phyloP scores from a whole-genome alignment of 225 moss, liverwort and hornwort species.

The Sphagnum contortum region DNA sequence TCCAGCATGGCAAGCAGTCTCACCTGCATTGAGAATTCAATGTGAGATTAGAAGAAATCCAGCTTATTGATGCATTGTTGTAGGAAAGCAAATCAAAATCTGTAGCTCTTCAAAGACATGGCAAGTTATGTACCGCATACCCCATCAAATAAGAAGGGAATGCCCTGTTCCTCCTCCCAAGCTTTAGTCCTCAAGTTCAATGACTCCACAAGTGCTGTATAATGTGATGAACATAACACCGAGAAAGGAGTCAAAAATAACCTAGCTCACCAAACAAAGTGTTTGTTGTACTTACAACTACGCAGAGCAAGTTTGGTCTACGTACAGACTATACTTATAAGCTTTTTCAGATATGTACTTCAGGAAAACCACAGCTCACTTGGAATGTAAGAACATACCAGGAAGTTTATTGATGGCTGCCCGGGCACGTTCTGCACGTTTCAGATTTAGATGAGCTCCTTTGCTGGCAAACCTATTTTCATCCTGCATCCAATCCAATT shows the following conservation, averaged over 20 bases:
- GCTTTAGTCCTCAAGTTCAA: constrained; percentile 35
- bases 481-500: constrained; percentile 12
- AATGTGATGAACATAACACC: neutral
- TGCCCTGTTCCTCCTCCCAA: constrained; percentile 48
- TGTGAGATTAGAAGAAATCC: neutral
- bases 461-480: constrained; percentile 50
- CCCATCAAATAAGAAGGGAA: constrained; percentile 45
- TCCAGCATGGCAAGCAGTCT: constrained; percentile 44
- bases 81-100: neutral
- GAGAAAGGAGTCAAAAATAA: too few species aligned
- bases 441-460: constrained; percentile 46
- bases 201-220: constrained; percentile 40
- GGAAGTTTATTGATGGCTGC: constrained; percentile 45
- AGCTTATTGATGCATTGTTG: too few species aligned
- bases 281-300: too few species aligned
- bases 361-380: too few species aligned
- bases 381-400: constrained; percentile 7
- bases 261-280: too few species aligned
- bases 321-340: neutral
- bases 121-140: constrained; percentile 2
- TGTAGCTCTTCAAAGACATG: neutral
- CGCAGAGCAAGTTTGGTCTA: too few species aligned
- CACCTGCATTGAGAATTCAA: constrained; percentile 16
- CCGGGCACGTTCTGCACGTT: constrained; percentile 45
- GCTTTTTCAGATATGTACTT: too few species aligned